phyloP scores from a whole-genome alignment of 192 early-diverging fungal genomes.

The Coemansia sp. region DNA sequence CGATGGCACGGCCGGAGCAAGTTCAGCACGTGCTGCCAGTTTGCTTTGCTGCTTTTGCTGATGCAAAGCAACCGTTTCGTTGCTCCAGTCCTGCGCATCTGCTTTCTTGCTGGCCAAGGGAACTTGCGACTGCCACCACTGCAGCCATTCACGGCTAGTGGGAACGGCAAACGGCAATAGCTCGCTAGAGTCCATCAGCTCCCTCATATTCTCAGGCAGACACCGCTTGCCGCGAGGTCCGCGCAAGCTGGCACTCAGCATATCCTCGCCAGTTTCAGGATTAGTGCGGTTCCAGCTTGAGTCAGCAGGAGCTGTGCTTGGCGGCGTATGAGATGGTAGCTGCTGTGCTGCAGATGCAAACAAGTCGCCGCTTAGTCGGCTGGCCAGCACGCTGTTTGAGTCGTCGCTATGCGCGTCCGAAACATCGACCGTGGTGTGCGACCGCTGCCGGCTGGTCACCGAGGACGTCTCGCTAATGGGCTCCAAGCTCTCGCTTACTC shows the following conservation, averaged over 20 bases:
- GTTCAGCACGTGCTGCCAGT: constrained; percentile 14
- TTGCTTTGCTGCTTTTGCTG: constrained; percentile 7
- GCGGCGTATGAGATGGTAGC: constrained; percentile 9
- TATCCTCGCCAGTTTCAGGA: constrained; percentile 9
- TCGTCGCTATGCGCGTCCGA: constrained; percentile 20
- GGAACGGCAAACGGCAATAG: constrained; percentile 63
- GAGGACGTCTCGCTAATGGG: constrained; percentile 46
- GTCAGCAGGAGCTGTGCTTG: constrained; percentile 33
- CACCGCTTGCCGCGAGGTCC: constrained; percentile 53
- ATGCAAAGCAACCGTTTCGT: constrained; percentile 36
- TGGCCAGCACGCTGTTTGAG: neutral
- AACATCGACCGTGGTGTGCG: constrained; percentile 33
- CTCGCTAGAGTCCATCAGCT: constrained; percentile 56
- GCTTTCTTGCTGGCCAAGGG: neutral
- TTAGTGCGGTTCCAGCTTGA: constrained; percentile 11
- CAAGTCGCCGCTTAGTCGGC: constrained; percentile 27
- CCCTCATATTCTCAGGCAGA: constrained; percentile 50
- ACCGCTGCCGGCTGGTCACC: constrained; percentile 36
- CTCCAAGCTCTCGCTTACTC: constrained; percentile 48
- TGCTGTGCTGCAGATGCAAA: constrained; percentile 2
- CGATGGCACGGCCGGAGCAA: constrained; percentile 39
- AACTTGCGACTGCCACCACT: constrained; percentile 40
- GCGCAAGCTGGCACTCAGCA: constrained; percentile 36
- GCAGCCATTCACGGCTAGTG: constrained; percentile 53
- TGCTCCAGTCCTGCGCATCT: constrained; percentile 38